Conservation (phyloP, 148 eudicot genomes). For the Drosera capensis region DNA sequence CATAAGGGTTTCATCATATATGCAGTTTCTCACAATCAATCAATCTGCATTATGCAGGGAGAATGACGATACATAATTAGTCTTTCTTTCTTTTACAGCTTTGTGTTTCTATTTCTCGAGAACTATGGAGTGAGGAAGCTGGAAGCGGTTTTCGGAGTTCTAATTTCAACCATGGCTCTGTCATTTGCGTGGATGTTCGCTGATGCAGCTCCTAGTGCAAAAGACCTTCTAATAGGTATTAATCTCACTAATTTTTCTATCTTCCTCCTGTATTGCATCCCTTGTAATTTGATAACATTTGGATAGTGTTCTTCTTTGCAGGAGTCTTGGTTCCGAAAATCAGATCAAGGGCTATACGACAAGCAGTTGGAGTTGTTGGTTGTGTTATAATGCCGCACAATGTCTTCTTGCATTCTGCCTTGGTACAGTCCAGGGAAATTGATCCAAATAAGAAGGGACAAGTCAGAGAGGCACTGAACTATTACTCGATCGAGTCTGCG, state of each 20-base stretch:
- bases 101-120: slow-evolving; percentile 37
- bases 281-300: neutral
- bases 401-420: slow-evolving; percentile 48
- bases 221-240: slow-evolving; percentile 35
- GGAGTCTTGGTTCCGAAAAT: slow-evolving; percentile 46
- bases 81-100: slow-evolving; percentile 14
- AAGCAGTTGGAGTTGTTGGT: slow-evolving; percentile 53
- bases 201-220: slow-evolving; percentile 35
- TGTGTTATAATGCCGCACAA: slow-evolving; percentile 54
- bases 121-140: no score
- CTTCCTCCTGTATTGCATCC: neutral
- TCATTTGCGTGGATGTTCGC: slow-evolving; percentile 64
- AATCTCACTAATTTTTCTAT: neutral
- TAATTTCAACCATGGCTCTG: slow-evolving; percentile 42
- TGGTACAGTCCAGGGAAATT: slow-evolving; percentile 47
- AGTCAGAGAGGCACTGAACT: slow-evolving; percentile 36
- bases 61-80: neutral
- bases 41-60: no score
- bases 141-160: slow-evolving; percentile 48
- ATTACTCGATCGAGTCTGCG: slow-evolving; percentile 45
- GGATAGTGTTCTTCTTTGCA: slow-evolving; percentile 7
- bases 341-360: slow-evolving; percentile 38
- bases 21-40: no score
- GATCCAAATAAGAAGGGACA: slow-evolving; percentile 27
- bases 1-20: no score